Evolutionary conservation across 192 early-diverging fungal species (phyloP), one percentile per base, ranked within the genome.

Genomic region (Rhizophagus sp.): DNA sequence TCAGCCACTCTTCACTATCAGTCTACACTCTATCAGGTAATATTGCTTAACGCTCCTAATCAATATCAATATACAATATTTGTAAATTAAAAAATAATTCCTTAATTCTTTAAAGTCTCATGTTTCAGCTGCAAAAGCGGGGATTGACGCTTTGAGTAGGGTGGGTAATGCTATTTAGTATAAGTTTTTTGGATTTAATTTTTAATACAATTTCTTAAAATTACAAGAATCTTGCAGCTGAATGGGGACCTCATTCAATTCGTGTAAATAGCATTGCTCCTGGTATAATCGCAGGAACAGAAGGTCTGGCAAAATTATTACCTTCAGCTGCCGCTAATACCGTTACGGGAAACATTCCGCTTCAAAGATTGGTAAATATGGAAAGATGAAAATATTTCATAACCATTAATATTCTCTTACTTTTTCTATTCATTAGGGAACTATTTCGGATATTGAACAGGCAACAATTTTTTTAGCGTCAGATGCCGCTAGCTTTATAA

Each of bases 231-330:
- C 27, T 75, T 19, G 93, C 94, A 30, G 87, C 91, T 33, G 94
- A 95, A 78, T 92, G 91, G 85, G 94, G 94, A 39, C 90, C 88
- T 22, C 87, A 92, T 69, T 88, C 89, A 27, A 90, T 95, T 81
- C 90, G 94, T 78, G 87, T 89, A 65, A 92, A 92, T 83, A 86
- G 81, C 34, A 90, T 94, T 81, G 86, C 92, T 5, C 93, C 92
- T 36, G 92, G 93, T 11, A 85, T 86, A 4, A 88, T 88, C 68
- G 88, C 79, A 78, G 81, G 79, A 62, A 86, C 88, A 0, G 86
- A 82, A 57, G 85, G 82, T 3, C 75, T 84, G 81, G 36, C 81
- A 73, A 89, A 82, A 74, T 64, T 86, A 34, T 62, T 81, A 5
- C 86, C 84, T 19, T 36, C 41, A 62, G 71, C 71, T 82, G 66